Percentiles rank a stretch among this genome's conserved stretches.
Conservation (phyloP, 148 eudicot species). For the Persicaria tinctoria region DNA sequence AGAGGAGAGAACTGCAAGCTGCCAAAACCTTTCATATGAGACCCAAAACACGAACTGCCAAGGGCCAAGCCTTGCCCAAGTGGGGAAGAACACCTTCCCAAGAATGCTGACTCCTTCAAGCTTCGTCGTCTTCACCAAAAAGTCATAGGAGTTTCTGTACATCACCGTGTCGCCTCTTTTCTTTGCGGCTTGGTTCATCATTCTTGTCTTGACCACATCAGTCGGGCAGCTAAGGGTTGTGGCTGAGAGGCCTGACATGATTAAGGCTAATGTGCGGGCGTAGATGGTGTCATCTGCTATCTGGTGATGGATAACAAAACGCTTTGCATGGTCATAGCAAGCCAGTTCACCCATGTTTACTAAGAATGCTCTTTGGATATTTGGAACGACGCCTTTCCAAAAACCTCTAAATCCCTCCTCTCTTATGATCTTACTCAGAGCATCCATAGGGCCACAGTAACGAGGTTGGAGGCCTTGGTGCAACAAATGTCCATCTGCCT, state of each 20-base stretch:
- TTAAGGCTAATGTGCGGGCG: constrained; percentile 71
- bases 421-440: too few species aligned
- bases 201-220: constrained; percentile 80
- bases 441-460: too few species aligned
- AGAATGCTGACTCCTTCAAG: constrained; percentile 59
- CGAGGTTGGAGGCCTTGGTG: too few species aligned
- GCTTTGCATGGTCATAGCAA: constrained; percentile 85
- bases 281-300: constrained; percentile 68
- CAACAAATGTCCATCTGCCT: too few species aligned
- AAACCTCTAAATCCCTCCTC: too few species aligned
- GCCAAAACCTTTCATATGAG: constrained; percentile 69
- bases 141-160: constrained; percentile 62
- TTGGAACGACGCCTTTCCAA: too few species aligned
- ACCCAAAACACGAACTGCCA: constrained; percentile 99
- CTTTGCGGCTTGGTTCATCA: constrained; percentile 63
- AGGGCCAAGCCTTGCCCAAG: constrained; percentile 98
- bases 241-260: constrained; percentile 73
- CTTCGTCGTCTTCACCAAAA: constrained; percentile 69
- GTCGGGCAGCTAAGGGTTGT: constrained; percentile 86
- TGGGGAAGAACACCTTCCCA: constrained; percentile 89
- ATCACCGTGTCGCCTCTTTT: constrained; percentile 28
- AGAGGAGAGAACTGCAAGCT: constrained; percentile 64
- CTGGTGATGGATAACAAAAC: constrained; percentile 38
- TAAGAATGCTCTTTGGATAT: too few species aligned
- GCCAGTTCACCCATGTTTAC: constrained; percentile 97